Evolutionary conservation across 805 yeast genomes (phyloP), one percentile per base, ranked within the genome.

Genomic region (Hanseniaspora mollemarum): DNA sequence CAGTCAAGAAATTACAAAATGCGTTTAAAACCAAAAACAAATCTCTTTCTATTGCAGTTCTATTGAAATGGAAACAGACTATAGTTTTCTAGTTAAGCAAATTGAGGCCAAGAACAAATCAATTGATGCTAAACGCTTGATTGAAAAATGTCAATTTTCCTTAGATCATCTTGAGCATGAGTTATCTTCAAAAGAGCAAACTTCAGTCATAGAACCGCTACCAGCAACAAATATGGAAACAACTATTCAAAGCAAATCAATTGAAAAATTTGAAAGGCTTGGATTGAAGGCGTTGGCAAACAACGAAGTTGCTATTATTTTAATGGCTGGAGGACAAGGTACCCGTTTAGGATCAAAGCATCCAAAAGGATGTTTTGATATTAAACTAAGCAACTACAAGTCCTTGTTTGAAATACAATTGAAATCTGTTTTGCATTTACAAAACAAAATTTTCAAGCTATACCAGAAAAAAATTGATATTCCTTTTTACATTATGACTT

Each of bases 281-380:
- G 99, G 98, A 13, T 64, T 81, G 16, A 69, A 77, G 24, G 83
- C 90, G 28, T 81, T 92, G 49, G 65, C 76, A 16, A 64, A 70
- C 13, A 81, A 81, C 56, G 77, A 83, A 60, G 97, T 90, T 22
- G 98, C 87, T 31, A 90, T 92, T 4, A 72, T 92, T 39, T 71
- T 92, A 48, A 82, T 92, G 84, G 96, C 99, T 12, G 99, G 99
- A 52, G 99, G 99, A 45, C 98, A 92, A 66, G 99, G 99, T 29
- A 84, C 96, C 7, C 74, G 99, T 55, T 71, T 92, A 50, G 98
- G 98, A 1, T 87, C 95, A 1, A 69, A 79, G 3, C 77, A 71
- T 24, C 99, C 99, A 33, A 92, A 92, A 66, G 99, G 99, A 1
- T 90, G 96, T 66, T 92, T 78, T 62, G 77, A 90, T 63, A 81